Conservation (phyloP, 306 rosid genomes). For the Acacia confusa region DNA sequence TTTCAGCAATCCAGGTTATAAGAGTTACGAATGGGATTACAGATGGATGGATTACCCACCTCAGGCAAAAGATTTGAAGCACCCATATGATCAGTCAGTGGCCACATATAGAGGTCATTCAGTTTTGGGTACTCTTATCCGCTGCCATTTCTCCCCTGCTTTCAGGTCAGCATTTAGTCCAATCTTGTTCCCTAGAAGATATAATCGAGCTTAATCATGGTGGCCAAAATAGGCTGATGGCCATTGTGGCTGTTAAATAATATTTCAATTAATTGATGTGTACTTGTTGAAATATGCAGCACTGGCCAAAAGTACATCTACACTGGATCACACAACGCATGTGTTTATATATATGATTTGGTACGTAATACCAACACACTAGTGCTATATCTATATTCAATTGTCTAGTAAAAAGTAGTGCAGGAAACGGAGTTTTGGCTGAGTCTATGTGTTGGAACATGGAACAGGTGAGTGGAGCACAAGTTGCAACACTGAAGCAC, state of each 20-base stretch:
- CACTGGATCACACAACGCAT: slow-evolving; percentile 82
- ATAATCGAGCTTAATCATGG: not conserved
- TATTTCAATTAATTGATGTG: slow-evolving; percentile 20
- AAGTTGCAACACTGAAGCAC: slow-evolving; percentile 86
- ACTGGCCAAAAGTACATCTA: slow-evolving; percentile 98
- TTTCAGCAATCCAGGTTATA: slow-evolving; percentile 54
- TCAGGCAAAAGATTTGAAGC: slow-evolving; percentile 56
- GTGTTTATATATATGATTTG: slow-evolving; percentile 88
- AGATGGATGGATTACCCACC: slow-evolving; percentile 96
- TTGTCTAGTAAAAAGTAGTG: not conserved
- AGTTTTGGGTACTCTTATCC: slow-evolving; percentile 82
- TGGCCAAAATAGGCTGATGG: not conserved
- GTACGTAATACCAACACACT: slow-evolving; percentile 47
- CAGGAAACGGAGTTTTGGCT: not conserved
- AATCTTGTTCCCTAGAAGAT: not conserved
- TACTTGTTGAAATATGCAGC: slow-evolving; percentile 54
- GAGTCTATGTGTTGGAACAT: not conserved
- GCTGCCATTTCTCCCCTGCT: slow-evolving; percentile 92
- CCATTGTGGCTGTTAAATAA: not conserved
- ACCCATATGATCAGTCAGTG: slow-evolving; percentile 79
- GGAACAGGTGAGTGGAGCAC: slow-evolving; percentile 71
- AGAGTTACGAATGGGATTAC: slow-evolving; percentile 81
- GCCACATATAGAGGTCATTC: slow-evolving; percentile 91
- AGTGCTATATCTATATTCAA: slow-evolving; percentile 6
- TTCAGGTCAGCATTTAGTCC: slow-evolving; percentile 53